phyloP scores from a whole-genome alignment of 192 early-diverging fungal species.

The Phlyctochytrium planicorne region DNA sequence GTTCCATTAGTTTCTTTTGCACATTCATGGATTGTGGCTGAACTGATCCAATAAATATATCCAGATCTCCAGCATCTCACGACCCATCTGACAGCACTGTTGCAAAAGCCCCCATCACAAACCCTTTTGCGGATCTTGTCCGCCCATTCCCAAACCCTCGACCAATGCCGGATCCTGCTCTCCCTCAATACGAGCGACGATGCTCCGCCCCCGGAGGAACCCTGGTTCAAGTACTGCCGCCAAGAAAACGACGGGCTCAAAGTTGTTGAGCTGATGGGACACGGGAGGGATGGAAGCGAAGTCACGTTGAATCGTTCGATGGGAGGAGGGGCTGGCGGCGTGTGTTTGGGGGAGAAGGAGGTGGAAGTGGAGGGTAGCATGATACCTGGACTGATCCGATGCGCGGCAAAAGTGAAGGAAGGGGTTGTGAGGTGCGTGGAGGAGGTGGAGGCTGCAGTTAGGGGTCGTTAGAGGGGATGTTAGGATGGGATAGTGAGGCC shows the following conservation, averaged over 20 bases:
- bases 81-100: no score
- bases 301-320: background rate
- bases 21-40: no score
- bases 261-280: slow-evolving; percentile 14
- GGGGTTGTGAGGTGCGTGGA: slow-evolving; percentile 27
- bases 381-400: slow-evolving; percentile 27
- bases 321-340: background rate
- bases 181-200: slow-evolving; percentile 35
- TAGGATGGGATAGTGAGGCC: no score
- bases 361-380: slow-evolving; percentile 31
- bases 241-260: slow-evolving; percentile 8
- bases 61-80: slow-evolving; percentile 39
- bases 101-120: no score
- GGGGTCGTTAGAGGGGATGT: background rate
- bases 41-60: no score
- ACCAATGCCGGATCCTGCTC: slow-evolving; percentile 31
- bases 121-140: no score
- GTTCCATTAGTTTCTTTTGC: background rate
- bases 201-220: background rate
- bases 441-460: slow-evolving; percentile 4
- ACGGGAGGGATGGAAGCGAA: background rate
- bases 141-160: slow-evolving; percentile 32
- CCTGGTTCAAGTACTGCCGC: background rate
- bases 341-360: slow-evolving; percentile 16
- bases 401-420: slow-evolving; percentile 30